These are phyloP conservation scores for Euptelea pleiosperma DNA, from an alignment of 164 flowering plant species.

Conservation along the genomic window DNA sequence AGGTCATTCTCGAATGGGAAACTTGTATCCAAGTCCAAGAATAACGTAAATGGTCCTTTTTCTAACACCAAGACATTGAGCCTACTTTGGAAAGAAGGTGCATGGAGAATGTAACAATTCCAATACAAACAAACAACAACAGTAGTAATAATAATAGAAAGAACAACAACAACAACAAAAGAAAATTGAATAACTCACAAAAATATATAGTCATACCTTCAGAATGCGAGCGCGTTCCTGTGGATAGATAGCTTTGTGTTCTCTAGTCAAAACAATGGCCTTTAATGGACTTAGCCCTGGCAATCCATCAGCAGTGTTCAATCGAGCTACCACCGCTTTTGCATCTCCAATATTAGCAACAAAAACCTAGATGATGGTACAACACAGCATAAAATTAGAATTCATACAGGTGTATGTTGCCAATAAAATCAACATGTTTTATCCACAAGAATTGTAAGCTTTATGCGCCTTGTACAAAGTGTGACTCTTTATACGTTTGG, in stretches of 20 bases:
- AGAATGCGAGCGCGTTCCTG: slow-evolving; percentile 85
- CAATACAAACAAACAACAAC: background rate
- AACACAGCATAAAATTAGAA: too few relatives aligned
- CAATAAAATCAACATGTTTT: too few relatives aligned
- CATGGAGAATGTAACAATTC: too few relatives aligned
- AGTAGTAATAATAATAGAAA: background rate
- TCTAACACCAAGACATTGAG: too few relatives aligned
- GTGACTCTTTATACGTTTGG: background rate
- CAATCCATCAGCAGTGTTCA: slow-evolving; percentile 36
- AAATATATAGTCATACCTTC: slow-evolving; percentile 39
- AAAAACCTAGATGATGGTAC: slow-evolving; percentile 61
- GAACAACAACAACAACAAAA: background rate
- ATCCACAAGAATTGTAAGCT: too few relatives aligned
- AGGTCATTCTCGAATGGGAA: too few relatives aligned
- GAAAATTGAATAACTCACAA: background rate
- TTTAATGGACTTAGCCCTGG: slow-evolving; percentile 39
- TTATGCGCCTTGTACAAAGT: background rate
- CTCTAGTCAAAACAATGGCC: slow-evolving; percentile 88
- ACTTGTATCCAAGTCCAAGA: too few relatives aligned
- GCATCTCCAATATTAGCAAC: slow-evolving; percentile 95
- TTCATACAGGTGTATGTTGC: too few relatives aligned
- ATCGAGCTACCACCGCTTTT: slow-evolving; percentile 82
- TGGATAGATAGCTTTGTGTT: slow-evolving; percentile 91
- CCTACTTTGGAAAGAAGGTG: too few relatives aligned
- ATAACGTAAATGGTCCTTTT: too few relatives aligned